phyloP scores from a whole-genome alignment of 2,329 filamentous ascomycete species.

The Ciborinia camelliae region DNA sequence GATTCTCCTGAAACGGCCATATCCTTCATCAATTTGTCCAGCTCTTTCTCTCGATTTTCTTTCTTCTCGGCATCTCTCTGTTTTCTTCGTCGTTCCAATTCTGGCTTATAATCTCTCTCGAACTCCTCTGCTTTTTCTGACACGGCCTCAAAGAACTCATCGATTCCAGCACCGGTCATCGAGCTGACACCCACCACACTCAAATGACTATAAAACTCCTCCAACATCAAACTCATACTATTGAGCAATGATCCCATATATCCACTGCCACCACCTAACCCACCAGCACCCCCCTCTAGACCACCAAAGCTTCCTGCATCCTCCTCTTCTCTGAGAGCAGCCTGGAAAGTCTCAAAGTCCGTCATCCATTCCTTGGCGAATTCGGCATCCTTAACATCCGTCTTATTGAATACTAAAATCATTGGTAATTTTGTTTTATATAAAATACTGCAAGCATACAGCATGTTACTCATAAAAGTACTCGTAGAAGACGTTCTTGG shows the following conservation, averaged over 20 bases:
- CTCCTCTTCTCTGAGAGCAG: constrained; percentile 77
- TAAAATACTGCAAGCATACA: constrained; percentile 96
- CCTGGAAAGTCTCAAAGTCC: constrained; percentile 94
- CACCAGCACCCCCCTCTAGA: constrained; percentile 58
- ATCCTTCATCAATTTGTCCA: constrained; percentile 91
- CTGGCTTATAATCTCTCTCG: constrained; percentile 83
- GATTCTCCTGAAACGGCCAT: constrained; percentile 61
- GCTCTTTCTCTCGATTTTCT: constrained; percentile 69
- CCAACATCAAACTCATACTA: constrained; percentile 95
- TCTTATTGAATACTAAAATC: constrained; percentile 99
- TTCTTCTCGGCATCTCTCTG: constrained; percentile 75
- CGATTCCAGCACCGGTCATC: constrained; percentile 86
- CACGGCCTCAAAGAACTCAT: constrained; percentile 91
- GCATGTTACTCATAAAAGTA: constrained; percentile 99
- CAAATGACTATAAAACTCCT: constrained; percentile 94
- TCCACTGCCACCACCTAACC: constrained; percentile 69
- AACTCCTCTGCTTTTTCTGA: constrained; percentile 86
- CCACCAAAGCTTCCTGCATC: constrained; percentile 72
- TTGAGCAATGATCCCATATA: constrained; percentile 97
- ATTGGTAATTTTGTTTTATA: constrained; percentile 99
- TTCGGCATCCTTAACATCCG: constrained; percentile 83
- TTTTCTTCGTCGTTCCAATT: constrained; percentile 73
- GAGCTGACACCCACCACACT: constrained; percentile 91
- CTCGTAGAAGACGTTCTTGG: constrained; percentile 88
- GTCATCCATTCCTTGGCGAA: constrained; percentile 99